Evolutionary conservation across 495 filamentous ascomycete species (phyloP).

Genomic region (Letharia lupina): DNA sequence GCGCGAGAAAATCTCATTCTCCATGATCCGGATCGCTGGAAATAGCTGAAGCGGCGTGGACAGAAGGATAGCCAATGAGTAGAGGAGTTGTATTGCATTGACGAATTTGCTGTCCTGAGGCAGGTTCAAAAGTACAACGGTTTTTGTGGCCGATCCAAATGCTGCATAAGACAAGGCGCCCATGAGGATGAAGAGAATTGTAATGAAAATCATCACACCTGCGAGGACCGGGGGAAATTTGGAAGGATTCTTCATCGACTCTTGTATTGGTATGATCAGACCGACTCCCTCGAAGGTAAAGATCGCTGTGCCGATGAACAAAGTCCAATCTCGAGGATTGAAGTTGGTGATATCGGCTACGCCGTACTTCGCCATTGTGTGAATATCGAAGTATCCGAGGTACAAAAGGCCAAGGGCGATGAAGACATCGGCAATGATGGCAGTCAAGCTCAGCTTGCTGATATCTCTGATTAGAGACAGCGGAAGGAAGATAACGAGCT

Average conservation of each 20-base stretch:
- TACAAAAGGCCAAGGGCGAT: conserved; percentile 88
- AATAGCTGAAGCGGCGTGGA: conserved; percentile 94
- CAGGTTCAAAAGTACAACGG: conserved; percentile 89
- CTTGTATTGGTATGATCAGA: conserved; percentile 97
- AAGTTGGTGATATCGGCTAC: conserved; percentile 77
- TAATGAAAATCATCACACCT: conserved; percentile 88
- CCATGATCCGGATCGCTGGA: conserved; percentile 78
- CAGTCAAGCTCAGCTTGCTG: conserved; percentile 84
- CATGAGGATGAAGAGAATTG: conserved; percentile 79
- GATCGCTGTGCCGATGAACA: conserved; percentile 97
- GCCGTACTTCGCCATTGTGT: conserved; percentile 66
- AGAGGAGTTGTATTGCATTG: conserved; percentile 91
- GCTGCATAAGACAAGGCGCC: conserved; percentile 93
- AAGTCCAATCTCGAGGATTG: conserved; percentile 82
- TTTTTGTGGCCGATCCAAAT: conserved; percentile 89
- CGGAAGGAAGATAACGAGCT: conserved; percentile 87
- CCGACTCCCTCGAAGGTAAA: conserved; percentile 98
- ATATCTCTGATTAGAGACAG: conserved; percentile 92
- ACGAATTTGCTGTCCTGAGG: conserved; percentile 94
- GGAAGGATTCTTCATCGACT: conserved; percentile 81
- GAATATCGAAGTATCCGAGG: conserved; percentile 90
- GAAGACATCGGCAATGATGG: conserved; percentile 85
- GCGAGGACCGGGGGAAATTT: conserved; percentile 84
- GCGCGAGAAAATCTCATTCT: conserved; percentile 61
- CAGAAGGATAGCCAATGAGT: conserved; percentile 86